Conservation (phyloP, 2,329 filamentous ascomycete genomes). For the Amphichorda felina region DNA sequence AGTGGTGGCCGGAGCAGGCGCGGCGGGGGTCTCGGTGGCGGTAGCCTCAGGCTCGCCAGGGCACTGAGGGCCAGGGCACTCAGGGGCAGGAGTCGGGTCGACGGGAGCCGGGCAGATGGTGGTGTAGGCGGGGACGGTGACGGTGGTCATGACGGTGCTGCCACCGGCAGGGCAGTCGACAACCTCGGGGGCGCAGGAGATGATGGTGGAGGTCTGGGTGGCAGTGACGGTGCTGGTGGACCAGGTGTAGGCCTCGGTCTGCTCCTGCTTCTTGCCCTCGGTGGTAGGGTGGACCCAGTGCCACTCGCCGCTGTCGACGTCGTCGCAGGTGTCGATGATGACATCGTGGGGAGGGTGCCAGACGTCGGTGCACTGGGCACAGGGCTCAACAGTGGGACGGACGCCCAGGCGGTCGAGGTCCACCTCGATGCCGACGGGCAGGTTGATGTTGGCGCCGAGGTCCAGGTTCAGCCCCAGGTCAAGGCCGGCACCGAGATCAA, state of each 20-base stretch:
- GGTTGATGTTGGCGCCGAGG: constrained; percentile 2
- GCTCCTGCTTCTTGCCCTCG: too few species aligned
- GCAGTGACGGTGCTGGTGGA: constrained; percentile 28
- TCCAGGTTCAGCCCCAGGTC: constrained; percentile 6
- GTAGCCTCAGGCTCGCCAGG: constrained; percentile 1
- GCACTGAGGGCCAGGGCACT: background rate
- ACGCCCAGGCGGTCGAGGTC: constrained; percentile 7
- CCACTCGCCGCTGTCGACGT: constrained; percentile 16
- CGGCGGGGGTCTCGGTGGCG: background rate
- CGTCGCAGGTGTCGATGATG: constrained; percentile 23
- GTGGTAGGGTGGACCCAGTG: constrained; percentile 21
- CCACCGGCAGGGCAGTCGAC: constrained; percentile 23
- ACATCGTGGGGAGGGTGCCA: constrained; percentile 25
- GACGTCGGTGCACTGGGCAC: constrained; percentile 13
- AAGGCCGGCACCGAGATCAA: too few species aligned
- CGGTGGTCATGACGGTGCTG: constrained; percentile 21
- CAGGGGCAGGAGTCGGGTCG: constrained; percentile 3
- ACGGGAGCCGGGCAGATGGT: constrained; percentile 31
- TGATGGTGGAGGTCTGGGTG: constrained; percentile 24
- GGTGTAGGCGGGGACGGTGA: constrained; percentile 24
- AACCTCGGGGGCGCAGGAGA: constrained; percentile 22
- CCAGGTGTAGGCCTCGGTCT: constrained; percentile 22
- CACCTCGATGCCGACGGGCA: constrained; percentile 6
- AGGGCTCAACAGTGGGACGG: constrained; percentile 8
- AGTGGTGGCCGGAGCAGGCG: background rate